Evolutionary conservation across 345 rosid species (phyloP).

Genomic region (rapeseed (Brassica napus)): DNA sequence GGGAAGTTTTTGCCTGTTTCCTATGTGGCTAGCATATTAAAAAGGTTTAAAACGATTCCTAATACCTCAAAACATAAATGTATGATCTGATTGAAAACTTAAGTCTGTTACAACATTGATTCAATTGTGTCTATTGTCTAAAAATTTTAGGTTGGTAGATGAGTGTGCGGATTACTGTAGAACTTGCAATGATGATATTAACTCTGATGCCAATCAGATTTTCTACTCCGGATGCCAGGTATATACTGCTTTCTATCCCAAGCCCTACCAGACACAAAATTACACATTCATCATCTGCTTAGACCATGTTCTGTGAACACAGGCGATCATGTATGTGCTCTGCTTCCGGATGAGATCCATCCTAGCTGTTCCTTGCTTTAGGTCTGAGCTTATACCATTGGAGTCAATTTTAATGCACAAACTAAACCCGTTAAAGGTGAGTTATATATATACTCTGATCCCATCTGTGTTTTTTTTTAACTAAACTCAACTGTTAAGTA

Average conservation of each 20-base stretch:
- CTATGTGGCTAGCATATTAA: slow-evolving; percentile 49
- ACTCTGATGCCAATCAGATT: slow-evolving; percentile 56
- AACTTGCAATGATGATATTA: slow-evolving; percentile 46
- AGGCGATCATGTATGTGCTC: slow-evolving; percentile 88
- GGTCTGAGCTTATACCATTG: slow-evolving; percentile 64
- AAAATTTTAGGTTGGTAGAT: slow-evolving; percentile 59
- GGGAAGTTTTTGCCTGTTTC: slow-evolving; percentile 67
- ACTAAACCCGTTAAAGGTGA: slow-evolving; percentile 71
- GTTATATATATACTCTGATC: slow-evolving; percentile 12
- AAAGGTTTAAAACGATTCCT: slow-evolving; percentile 47
- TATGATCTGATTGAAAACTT: slow-evolving; percentile 8
- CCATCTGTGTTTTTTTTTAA: background rate
- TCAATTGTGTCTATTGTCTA: background rate
- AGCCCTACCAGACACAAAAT: background rate
- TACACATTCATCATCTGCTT: background rate
- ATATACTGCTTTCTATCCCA: slow-evolving; percentile 17
- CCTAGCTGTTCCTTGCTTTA: slow-evolving; percentile 60
- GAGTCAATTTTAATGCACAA: slow-evolving; percentile 61
- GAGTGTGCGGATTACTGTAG: slow-evolving; percentile 68
- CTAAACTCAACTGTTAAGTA: background rate
- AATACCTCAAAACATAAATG: background rate
- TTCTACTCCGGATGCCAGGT: slow-evolving; percentile 95
- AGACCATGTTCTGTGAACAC: slow-evolving; percentile 24
- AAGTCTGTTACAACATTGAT: background rate
- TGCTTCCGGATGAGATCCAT: slow-evolving; percentile 87